Percentiles rank a stretch among this genome's conserved stretches.
Conservation (phyloP, 164 flowering plant species). For the Tetrastigma voinierianum region DNA sequence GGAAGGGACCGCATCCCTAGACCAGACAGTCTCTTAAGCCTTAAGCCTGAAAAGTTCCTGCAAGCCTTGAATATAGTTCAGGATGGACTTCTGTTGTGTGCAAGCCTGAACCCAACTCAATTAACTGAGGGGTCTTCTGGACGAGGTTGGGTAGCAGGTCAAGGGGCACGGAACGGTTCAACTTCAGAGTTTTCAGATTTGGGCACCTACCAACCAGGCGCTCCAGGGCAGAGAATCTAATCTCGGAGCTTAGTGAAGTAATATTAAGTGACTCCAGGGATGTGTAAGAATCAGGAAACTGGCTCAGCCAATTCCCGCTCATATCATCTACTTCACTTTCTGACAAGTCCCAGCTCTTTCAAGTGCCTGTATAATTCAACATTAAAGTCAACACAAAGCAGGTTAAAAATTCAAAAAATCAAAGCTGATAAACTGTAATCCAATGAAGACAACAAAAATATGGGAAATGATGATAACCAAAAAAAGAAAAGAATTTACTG, state of each 20-base stretch:
- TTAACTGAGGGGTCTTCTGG: slow-evolving; percentile 69
- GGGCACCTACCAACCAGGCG: slow-evolving; percentile 76
- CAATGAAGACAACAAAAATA: no score
- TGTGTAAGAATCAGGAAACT: slow-evolving; percentile 74
- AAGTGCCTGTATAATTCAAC: slow-evolving; percentile 50
- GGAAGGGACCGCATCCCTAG: slow-evolving; percentile 74
- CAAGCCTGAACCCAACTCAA: slow-evolving; percentile 81
- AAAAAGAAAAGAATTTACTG: no score
- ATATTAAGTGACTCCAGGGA: slow-evolving; percentile 77
- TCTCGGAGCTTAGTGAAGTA: slow-evolving; percentile 68
- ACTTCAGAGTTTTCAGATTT: slow-evolving; percentile 65
- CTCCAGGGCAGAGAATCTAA: slow-evolving; percentile 69
- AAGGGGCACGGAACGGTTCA: slow-evolving; percentile 76
- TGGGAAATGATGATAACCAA: no score
- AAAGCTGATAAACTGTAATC: background rate
- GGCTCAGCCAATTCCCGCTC: slow-evolving; percentile 79
- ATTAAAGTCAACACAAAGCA: background rate
- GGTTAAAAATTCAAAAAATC: no score
- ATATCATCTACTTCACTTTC: slow-evolving; percentile 86
- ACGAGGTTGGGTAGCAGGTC: slow-evolving; percentile 70
- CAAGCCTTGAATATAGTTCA: slow-evolving; percentile 54
- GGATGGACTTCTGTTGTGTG: slow-evolving; percentile 57
- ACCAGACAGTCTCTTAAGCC: slow-evolving; percentile 75
- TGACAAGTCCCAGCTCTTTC: slow-evolving; percentile 69
- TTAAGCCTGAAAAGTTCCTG: slow-evolving; percentile 59